Percentiles rank a stretch among this genome's conserved stretches.
Conservation (phyloP, 768 basidiomycete genomes). For the Suillus placidus region DNA sequence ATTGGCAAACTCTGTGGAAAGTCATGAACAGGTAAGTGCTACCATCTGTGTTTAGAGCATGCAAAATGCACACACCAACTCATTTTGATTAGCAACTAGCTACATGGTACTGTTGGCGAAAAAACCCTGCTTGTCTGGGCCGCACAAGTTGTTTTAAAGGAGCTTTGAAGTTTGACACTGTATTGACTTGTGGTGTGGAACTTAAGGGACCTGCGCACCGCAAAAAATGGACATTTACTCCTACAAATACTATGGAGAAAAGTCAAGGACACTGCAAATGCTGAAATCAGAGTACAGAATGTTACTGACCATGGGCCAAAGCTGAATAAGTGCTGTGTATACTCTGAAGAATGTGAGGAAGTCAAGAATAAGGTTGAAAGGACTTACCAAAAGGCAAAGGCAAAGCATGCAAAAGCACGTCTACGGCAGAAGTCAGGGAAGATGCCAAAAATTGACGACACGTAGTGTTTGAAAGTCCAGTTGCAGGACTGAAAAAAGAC, state of each 20-base stretch:
- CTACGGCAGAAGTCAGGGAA: background rate
- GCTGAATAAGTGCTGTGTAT: background rate
- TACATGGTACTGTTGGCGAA: background rate
- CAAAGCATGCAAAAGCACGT: background rate
- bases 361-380: background rate
- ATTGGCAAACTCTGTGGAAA: background rate
- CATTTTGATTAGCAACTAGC: background rate
- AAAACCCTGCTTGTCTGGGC: background rate
- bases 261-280: background rate
- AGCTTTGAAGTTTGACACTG: background rate
- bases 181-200: background rate
- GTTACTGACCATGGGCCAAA: background rate
- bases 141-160: background rate
- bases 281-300: background rate
- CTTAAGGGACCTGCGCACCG: background rate
- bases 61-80: background rate
- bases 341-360: background rate
- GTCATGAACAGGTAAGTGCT: background rate
- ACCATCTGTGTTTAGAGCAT: background rate
- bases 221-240: conserved; percentile 2
- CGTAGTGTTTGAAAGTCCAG: no score
- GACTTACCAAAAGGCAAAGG: background rate
- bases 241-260: background rate
- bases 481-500: no score
- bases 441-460: background rate